A percentile compares a stretch with the other conserved stretches of the same genome.
Conservation (phyloP, 2,329 filamentous ascomycete species). For the Graphilbum sp. region DNA sequence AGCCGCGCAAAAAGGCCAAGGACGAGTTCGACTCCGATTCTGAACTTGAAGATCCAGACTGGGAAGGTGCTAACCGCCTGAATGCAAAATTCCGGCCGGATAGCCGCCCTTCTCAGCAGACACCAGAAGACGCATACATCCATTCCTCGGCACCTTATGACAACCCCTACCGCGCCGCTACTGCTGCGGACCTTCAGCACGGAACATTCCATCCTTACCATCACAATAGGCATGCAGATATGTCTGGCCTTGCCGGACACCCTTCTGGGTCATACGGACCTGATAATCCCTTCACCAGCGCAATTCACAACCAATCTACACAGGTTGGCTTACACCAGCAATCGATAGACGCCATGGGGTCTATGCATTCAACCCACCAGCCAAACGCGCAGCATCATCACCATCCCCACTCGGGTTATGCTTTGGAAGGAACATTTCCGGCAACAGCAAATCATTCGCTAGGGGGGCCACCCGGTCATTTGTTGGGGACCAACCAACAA, state of each 20-base stretch:
- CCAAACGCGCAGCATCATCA: conserved; percentile 2
- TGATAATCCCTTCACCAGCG: conserved; percentile 12
- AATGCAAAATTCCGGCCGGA: conserved; percentile 16
- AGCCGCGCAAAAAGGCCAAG: conserved; percentile 29
- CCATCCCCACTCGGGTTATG: neutral
- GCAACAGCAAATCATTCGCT: neutral
- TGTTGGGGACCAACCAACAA: conserved; percentile 8
- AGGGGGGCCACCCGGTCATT: neutral
- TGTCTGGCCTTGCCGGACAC: conserved; percentile 19
- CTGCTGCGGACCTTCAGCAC: conserved; percentile 3
- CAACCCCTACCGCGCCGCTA: conserved; percentile 6
- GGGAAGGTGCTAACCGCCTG: conserved; percentile 14
- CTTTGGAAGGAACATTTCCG: neutral
- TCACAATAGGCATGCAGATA: conserved; percentile 15
- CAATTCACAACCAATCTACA: conserved; percentile 19
- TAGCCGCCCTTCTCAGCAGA: conserved; percentile 15
- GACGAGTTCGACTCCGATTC: conserved; percentile 25
- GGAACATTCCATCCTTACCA: neutral
- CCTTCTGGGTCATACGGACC: conserved; percentile 21
- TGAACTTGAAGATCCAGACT: conserved; percentile 24
- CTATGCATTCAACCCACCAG: conserved; percentile 4
- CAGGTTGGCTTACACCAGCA: conserved; percentile 1
- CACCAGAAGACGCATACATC: conserved; percentile 16
- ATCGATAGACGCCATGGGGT: neutral
- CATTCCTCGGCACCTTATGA: conserved; percentile 6